Conservation (phyloP, 2,329 filamentous ascomycete genomes). For the Ophiobolus disseminans region DNA sequence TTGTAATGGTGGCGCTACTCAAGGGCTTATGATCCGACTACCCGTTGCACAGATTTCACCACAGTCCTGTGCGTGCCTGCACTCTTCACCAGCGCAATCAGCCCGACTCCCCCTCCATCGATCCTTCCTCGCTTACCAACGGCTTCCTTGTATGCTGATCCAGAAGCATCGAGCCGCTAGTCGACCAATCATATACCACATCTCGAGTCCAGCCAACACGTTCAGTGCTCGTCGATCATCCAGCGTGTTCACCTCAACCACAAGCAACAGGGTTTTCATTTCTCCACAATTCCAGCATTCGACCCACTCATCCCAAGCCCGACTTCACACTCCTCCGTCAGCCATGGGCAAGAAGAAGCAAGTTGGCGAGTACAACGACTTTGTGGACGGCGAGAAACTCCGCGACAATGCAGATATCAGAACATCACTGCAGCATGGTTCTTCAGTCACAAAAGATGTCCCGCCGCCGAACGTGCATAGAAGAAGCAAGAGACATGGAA, state of each 20-base stretch:
- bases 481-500: constrained; percentile 15
- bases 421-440: constrained; percentile 27
- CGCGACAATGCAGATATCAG: constrained; percentile 34
- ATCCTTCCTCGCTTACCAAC: background rate
- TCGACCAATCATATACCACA: constrained; percentile 10
- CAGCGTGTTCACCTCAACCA: background rate
- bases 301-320: background rate
- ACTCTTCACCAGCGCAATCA: too few species aligned
- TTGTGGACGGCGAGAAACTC: constrained; percentile 43
- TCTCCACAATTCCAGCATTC: background rate
- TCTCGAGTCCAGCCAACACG: constrained; percentile 2
- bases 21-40: too few species aligned
- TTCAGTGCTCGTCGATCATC: background rate
- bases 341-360: constrained; percentile 41
- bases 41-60: too few species aligned
- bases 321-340: background rate
- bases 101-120: background rate
- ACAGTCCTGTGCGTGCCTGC: too few species aligned
- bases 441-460: constrained; percentile 14
- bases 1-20: too few species aligned
- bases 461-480: constrained; percentile 18
- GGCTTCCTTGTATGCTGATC: constrained; percentile 8
- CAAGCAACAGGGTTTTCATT: background rate
- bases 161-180: background rate
- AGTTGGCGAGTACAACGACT: constrained; percentile 44